Conservation (phyloP, 1,139 yeast species). For the Tardiomyces depauwii region DNA sequence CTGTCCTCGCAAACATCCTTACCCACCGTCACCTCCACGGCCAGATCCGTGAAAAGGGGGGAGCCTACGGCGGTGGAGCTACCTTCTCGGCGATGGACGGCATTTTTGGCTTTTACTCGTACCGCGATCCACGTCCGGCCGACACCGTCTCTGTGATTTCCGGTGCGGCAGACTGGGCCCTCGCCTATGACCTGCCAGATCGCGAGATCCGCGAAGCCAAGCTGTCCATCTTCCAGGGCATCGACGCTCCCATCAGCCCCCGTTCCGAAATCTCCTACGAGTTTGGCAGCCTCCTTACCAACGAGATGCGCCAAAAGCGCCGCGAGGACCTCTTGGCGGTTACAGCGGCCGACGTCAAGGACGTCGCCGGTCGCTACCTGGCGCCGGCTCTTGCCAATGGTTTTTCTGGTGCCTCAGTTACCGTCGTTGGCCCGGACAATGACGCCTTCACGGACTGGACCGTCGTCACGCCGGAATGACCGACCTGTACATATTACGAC, state of each 20-base stretch:
- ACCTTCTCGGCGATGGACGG: conserved; percentile 77
- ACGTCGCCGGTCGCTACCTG: conserved; percentile 55
- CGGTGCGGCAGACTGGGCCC: conserved; percentile 46
- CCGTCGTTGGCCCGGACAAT: conserved; percentile 9
- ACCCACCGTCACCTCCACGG: conserved; percentile 80
- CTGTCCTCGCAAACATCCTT: conserved; percentile 67
- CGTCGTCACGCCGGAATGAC: neutral
- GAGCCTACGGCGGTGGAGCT: conserved; percentile 97
- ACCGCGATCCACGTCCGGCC: conserved; percentile 84
- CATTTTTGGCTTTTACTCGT: conserved; percentile 69
- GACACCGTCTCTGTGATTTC: conserved; percentile 54
- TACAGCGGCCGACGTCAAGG: conserved; percentile 45
- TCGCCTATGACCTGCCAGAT: conserved; percentile 38
- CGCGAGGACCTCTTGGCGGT: conserved; percentile 66
- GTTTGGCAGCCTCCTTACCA: conserved; percentile 62
- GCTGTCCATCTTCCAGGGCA: conserved; percentile 75
- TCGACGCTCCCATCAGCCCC: conserved; percentile 84
- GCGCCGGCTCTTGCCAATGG: conserved; percentile 12
- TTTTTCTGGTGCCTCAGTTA: neutral
- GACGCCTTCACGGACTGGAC: neutral
- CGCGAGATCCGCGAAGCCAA: conserved; percentile 82
- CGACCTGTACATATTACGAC: neutral
- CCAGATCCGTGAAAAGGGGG: conserved; percentile 89
- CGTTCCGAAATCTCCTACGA: conserved; percentile 61
- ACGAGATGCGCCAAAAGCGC: conserved; percentile 70